These are phyloP conservation scores for Poa pratensis DNA, from an alignment of 176 grass and related monocot species.

Conservation along the genomic window DNA sequence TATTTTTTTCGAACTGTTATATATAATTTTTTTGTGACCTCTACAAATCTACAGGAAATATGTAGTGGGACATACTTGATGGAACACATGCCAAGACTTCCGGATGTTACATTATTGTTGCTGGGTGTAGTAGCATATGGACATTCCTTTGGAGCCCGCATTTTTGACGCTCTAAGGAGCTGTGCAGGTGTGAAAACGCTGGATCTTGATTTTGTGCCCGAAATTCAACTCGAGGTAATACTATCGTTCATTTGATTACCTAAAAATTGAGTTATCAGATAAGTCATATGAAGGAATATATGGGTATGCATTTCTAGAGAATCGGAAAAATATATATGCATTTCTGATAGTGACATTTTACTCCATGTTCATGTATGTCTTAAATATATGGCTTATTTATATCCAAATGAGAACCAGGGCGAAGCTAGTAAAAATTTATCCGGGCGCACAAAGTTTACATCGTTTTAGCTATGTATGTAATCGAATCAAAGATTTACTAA, in stretches of 20 bases:
- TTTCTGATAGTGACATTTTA: neutral
- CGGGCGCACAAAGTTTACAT: neutral
- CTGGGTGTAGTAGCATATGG: neutral
- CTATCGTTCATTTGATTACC: neutral
- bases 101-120: neutral
- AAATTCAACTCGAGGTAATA: neutral
- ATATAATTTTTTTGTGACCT: neutral
- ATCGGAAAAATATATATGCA: neutral
- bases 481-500: neutral
- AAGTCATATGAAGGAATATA: neutral
- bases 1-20: neutral
- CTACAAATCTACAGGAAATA: neutral
- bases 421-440: neutral
- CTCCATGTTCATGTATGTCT: neutral
- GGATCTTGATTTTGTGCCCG: neutral
- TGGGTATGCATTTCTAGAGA: neutral
- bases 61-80: neutral
- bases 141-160: neutral
- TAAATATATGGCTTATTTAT: constrained; percentile 5
- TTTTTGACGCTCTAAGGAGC: neutral
- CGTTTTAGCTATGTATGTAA: neutral
- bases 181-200: neutral
- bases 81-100: neutral
- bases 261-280: neutral
- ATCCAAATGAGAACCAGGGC: neutral